Conservation (phyloP, 208 protist species). For the Wallacemonas sp. region DNA sequence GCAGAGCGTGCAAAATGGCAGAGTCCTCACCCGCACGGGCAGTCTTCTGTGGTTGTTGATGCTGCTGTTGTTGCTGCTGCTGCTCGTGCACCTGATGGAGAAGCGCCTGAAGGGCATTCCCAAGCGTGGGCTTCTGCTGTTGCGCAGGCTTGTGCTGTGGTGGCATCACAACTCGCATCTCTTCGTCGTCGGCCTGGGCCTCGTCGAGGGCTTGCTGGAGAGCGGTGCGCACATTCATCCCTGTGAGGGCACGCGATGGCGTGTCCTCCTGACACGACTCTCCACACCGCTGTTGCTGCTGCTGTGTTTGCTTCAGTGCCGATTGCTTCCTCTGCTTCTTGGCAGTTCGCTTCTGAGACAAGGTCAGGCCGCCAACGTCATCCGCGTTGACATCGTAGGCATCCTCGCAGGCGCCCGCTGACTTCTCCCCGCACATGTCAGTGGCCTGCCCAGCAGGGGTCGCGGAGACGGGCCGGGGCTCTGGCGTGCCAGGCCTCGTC, state of each 20-base stretch:
- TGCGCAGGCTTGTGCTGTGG: neutral
- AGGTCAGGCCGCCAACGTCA: conserved; percentile 7
- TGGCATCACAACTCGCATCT: conserved; percentile 4
- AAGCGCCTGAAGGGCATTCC: neutral
- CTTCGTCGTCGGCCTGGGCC: conserved; percentile 8
- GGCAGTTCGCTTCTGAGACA: conserved; percentile 6
- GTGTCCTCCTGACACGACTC: neutral
- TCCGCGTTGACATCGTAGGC: neutral
- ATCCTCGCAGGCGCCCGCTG: neutral
- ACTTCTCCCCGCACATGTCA: neutral
- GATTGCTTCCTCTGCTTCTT: neutral
- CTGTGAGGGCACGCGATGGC: neutral
- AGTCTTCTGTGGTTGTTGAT: neutral
- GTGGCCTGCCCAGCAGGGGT: too few species aligned
- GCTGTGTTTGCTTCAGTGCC: conserved; percentile 5
- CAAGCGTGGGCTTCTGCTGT: too few species aligned
- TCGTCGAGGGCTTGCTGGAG: conserved; percentile 27
- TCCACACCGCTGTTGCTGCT: neutral
- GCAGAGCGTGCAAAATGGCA: neutral
- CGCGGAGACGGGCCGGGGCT: too few species aligned
- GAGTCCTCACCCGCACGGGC: neutral
- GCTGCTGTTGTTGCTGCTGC: neutral
- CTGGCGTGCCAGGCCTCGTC: too few species aligned
- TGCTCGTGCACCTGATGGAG: neutral
- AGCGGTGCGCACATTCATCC: conserved; percentile 15